Percentiles rank a stretch among this genome's conserved stretches.
phyloP scores from a whole-genome alignment of 306 rosid genomes.

The Aeschynomene evenia region DNA sequence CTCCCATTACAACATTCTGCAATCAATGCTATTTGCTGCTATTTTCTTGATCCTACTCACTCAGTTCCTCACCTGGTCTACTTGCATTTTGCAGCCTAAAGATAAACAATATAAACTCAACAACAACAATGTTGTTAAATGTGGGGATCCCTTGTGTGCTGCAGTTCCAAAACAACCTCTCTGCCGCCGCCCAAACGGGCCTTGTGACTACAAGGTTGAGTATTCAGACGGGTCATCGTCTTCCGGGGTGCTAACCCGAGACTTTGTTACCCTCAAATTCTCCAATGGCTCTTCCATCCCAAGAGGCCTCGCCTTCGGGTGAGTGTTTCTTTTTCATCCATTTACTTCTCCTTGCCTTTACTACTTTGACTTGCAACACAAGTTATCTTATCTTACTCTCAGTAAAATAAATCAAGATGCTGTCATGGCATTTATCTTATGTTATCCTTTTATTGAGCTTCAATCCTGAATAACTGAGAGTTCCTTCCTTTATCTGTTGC shows the following conservation, averaged over 20 bases:
- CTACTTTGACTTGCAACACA: too few relatives aligned
- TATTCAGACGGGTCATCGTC: conserved; percentile 75
- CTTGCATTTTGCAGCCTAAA: conserved; percentile 54
- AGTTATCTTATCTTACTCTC: too few relatives aligned
- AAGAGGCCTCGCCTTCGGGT: conserved; percentile 73
- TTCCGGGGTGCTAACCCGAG: conserved; percentile 61
- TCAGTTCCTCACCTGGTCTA: not conserved
- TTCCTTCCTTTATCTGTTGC: not conserved
- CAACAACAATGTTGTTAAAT: conserved; percentile 37
- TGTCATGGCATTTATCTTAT: too few relatives aligned
- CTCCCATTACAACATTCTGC: not conserved
- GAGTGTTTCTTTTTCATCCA: conserved; percentile 11
- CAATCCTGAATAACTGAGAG: not conserved
- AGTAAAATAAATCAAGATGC: too few relatives aligned
- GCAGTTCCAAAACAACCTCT: conserved; percentile 3
- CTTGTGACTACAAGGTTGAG: conserved; percentile 55
- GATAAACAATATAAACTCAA: conserved; percentile 54
- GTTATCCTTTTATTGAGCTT: too few relatives aligned
- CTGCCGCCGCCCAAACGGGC: conserved; percentile 38
- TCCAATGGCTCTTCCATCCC: conserved; percentile 48
- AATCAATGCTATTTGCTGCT: not conserved
- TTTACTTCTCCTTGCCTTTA: too few relatives aligned
- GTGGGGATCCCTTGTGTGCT: conserved; percentile 56
- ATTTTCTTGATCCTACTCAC: not conserved
- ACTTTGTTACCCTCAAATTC: conserved; percentile 37